These are phyloP conservation scores for Tolypocladium amazonense DNA, from an alignment of 2,329 filamentous ascomycete species.

Conservation along the genomic window DNA sequence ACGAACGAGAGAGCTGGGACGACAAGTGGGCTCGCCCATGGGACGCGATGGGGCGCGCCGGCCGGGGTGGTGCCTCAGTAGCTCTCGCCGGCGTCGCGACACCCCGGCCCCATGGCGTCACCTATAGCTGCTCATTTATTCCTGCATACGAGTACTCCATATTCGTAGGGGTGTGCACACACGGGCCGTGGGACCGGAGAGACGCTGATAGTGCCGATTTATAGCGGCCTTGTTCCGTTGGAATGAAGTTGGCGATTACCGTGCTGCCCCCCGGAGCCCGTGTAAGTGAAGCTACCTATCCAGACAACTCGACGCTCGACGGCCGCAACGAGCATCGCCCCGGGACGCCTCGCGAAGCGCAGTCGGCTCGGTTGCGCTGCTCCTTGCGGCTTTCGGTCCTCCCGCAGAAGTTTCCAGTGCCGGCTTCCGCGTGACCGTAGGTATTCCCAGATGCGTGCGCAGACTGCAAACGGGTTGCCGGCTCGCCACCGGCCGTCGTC, in stretches of 20 bases:
- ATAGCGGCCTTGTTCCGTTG: neutral
- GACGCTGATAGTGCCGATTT: neutral
- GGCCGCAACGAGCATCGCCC: neutral
- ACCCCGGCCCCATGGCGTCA: slow-evolving; percentile 13
- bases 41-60: neutral
- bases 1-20: neutral
- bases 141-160: no score
- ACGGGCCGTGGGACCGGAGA: neutral
- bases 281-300: neutral
- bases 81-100: neutral
- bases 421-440: neutral
- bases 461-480: neutral
- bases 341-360: neutral
- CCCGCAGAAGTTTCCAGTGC: neutral
- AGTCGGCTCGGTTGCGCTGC: neutral
- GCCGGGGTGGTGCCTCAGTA: neutral
- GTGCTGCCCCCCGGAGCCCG: neutral
- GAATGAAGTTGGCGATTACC: no score
- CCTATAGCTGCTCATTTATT: neutral
- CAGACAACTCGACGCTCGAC: neutral
- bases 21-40: neutral
- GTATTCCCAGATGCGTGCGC: neutral
- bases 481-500: neutral
- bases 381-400: neutral
- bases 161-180: neutral